These are phyloP conservation scores for Aspergillus sp. DNA, from an alignment of 2,329 filamentous ascomycete genomes.

Conservation along the genomic window DNA sequence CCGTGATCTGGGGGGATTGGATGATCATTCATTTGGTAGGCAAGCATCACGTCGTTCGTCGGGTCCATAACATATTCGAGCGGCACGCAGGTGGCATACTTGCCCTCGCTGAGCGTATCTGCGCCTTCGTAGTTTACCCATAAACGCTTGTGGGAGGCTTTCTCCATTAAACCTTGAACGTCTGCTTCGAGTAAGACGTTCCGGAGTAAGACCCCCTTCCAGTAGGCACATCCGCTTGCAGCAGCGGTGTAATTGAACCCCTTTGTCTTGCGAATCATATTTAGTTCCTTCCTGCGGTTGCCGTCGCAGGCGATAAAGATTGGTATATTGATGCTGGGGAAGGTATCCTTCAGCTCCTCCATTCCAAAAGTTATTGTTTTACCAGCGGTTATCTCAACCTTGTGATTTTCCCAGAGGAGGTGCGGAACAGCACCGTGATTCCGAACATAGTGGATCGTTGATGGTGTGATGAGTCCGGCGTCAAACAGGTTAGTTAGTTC, in stretches of 20 bases:
- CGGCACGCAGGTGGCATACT: slow-evolving; percentile 50
- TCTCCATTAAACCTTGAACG: slow-evolving; percentile 33
- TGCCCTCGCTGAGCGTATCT: slow-evolving; percentile 48
- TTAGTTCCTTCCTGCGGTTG: slow-evolving; percentile 54
- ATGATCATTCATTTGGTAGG: slow-evolving; percentile 44
- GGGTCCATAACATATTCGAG: slow-evolving; percentile 50
- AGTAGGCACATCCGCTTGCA: slow-evolving; percentile 52
- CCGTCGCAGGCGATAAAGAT: slow-evolving; percentile 52
- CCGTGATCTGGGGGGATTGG: slow-evolving; percentile 45
- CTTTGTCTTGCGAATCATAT: slow-evolving; percentile 49
- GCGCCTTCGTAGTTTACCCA: slow-evolving; percentile 54
- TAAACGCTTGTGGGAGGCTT: too few species aligned
- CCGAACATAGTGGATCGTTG: slow-evolving; percentile 52
- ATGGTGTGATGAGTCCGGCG: slow-evolving; percentile 54
- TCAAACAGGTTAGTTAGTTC: slow-evolving; percentile 44
- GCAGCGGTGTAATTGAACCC: slow-evolving; percentile 52
- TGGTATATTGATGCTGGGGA: slow-evolving; percentile 49
- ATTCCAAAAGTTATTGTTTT: slow-evolving; percentile 44
- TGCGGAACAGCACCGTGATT: slow-evolving; percentile 56
- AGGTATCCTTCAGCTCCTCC: slow-evolving; percentile 47
- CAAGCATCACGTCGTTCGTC: slow-evolving; percentile 50
- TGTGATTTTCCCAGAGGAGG: slow-evolving; percentile 51
- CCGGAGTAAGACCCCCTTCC: slow-evolving; percentile 49
- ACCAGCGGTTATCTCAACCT: slow-evolving; percentile 45
- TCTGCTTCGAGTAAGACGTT: slow-evolving; percentile 45